Percentiles rank a stretch among this genome's conserved stretches.
phyloP scores from a whole-genome alignment of 371 early-diverging fungal genomes.

The Mucor circinelloides region DNA sequence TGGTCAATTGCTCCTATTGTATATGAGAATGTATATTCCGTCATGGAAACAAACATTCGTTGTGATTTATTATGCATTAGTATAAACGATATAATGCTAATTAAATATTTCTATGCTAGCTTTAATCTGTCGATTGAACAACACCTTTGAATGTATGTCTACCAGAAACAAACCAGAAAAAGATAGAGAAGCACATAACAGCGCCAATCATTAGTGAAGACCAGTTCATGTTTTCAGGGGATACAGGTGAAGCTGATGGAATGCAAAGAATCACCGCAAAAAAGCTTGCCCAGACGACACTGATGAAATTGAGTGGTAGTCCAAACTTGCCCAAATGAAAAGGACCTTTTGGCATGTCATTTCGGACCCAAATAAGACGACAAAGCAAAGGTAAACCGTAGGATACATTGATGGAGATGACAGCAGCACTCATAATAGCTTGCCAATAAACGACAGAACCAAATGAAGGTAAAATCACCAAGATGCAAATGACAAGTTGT shows the following conservation, averaged over 20 bases:
- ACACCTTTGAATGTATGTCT: constrained; percentile 20
- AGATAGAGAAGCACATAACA: constrained; percentile 17
- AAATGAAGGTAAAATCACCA: constrained; percentile 32
- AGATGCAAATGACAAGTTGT: constrained; percentile 19
- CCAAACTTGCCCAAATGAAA: constrained; percentile 29
- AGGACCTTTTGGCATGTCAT: constrained; percentile 33
- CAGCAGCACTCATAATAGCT: constrained; percentile 32
- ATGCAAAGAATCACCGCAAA: constrained; percentile 33
- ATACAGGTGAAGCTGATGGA: constrained; percentile 23
- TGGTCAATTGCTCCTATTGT: too few species aligned
- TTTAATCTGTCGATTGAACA: background rate
- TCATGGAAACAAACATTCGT: too few species aligned
- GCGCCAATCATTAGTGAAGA: constrained; percentile 33
- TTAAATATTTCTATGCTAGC: background rate
- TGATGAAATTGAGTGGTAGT: constrained; percentile 27
- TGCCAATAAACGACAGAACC: constrained; percentile 32
- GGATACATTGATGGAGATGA: constrained; percentile 28
- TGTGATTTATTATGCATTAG: too few species aligned
- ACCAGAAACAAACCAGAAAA: constrained; percentile 30
- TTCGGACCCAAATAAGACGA: constrained; percentile 28
- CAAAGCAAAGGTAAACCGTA: constrained; percentile 34
- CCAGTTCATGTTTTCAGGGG: constrained; percentile 32
- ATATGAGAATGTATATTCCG: too few species aligned
- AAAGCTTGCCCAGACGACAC: constrained; percentile 31
- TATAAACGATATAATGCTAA: background rate